Evolutionary conservation across 805 yeast species (phyloP), one percentile per base, ranked within the genome.

Genomic region (Pichia nanzhaoensis): DNA sequence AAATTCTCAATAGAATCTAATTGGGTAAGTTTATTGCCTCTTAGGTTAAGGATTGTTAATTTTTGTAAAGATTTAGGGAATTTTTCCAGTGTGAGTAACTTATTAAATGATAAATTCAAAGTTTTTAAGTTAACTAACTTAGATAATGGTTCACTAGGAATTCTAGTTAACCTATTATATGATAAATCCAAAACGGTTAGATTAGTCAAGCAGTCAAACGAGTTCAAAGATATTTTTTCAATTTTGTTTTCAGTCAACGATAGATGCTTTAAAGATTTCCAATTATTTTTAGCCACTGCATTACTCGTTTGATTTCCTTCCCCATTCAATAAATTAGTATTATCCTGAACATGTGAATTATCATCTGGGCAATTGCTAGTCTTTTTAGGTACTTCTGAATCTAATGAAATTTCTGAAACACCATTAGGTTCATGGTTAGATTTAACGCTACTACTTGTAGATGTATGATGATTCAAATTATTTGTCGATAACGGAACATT

Each of bases 101-200:
- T 58, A 55, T 78, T 78, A 51, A 69, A 70, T 4, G 81, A 75
- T 30, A 78, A 56, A 51, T 78, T 78, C 45, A 78, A 64, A 43
- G 76, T 74, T 51, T 73, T 75, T 50, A 78, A 58, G 55, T 69
- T 70, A 2, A 60, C 52, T 32, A 80, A 66, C 38, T 70, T 70
- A 14, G 71, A 66, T 36, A 81, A 65, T 4, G 83, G 78, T 6
- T 46, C 55, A n/a, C 63, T 63, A 0, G 86, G 85, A 9, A 80
- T 53, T 8, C 61, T 59, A 20, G 68, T 69, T 27, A 80, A 61
- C 34, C 68, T 58, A 52, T 80, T 80, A 47, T 70, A 67, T 2
- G 85, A 79, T 28, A 80, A 59, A 53, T 81, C 83, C 41, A 80
- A 66, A 2, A 73, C 64, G 1, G 68, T 55, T 12, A 72, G 53